Base-by-base conservation (phyloP, 2,329 filamentous ascomycete genomes). In the Rutstroemia sp. region DNA sequence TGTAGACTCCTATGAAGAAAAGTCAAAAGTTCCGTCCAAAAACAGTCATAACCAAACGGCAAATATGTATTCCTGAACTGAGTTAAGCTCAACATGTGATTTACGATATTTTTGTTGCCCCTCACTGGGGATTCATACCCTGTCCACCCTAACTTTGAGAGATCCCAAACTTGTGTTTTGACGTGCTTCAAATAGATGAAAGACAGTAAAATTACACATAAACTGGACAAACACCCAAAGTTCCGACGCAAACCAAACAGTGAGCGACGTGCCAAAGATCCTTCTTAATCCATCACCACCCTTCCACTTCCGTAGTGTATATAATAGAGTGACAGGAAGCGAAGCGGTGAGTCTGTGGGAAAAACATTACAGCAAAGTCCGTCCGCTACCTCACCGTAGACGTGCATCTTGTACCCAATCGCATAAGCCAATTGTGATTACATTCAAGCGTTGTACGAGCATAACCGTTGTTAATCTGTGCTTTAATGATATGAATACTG, bases 1-100 rank as follows among this genome's bases (percentile, higher is more conserved):
- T 60, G 63, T 65, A 65, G 65, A 55, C 45, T 51, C 46, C 50
- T 45, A 25, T 10, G 18, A 51, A 34, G 38, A 55, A 67, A 59
- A 60, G 60, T 61, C 56, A 63, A 62, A 62, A 25, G 7, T 23
- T 23, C n/a, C n/a, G 19, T n/a, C 39, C 42, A 45, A 45, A 19
- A 12, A 34, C 30, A 34, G 30, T 14, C 30, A 34, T 34, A 34
- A 12, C 9, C 8, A n/a, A n/a, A n/a, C 19, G 39, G 16, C 14
- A n/a, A 42, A 12, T 19, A 8, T n/a, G 16, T 14, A 42, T 42
- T n/a, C 39, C 4, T 42, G 18, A 7, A 5, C 9, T 19, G 18
- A n/a, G 39, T 18, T 42, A 19, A 42, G 39, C 18, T 42, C 6
- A 42, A 42, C 39, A 42, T 42, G 39, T 42, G 39, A 42, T n/a